Evolutionary conservation across 805 yeast genomes (phyloP), one percentile per base, ranked within the genome.

Genomic region (Barnettozyma californica): DNA sequence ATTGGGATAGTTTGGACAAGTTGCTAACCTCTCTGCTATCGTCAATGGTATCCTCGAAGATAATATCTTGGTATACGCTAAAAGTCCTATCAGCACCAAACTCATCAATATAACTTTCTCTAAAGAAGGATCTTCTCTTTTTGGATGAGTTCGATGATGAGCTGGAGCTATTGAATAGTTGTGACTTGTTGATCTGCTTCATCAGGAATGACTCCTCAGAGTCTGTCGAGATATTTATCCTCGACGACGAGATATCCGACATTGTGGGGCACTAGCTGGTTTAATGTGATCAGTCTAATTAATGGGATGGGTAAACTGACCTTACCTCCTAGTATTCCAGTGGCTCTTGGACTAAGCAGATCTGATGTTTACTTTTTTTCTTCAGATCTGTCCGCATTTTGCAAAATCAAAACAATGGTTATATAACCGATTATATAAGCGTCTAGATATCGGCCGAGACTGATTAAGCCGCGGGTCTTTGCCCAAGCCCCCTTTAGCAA

Each of bases 171-270:
- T 60, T 58, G 49, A 59, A 58, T 10, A 58, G 44, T 16, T 54
- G 58, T 2, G 64, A 59, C 34, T 48, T 55, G 52, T 61, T 61
- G 5, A 61, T 26, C 47, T 61, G 63, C 31, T 51, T 55, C 48
- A 61, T 52, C 13, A 61, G 48, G 43, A 61, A 61, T 2, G 65
- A 61, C 43, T 61, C 65, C 34, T 61, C 65, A 25, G 65, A 58
- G 37, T 59, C 63, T 11, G 65, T 58, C 3, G 64, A 59, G 10
- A 60, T 51, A 20, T 40, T 35, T 13, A 27, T 16, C 31, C 41
- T 40, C 9, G 40, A 36, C 7, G 51, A 48, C 23, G 47, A 44
- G 9, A 41, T 20, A 36, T 48, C 51, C 5, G 51, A 48, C 51
- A 48, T 48, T 18, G 23, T 35, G 20, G 14, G 26, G 41, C 4